phyloP scores from a whole-genome alignment of 108 stramenopile species.

The Cyclostephanos tholiformis region DNA sequence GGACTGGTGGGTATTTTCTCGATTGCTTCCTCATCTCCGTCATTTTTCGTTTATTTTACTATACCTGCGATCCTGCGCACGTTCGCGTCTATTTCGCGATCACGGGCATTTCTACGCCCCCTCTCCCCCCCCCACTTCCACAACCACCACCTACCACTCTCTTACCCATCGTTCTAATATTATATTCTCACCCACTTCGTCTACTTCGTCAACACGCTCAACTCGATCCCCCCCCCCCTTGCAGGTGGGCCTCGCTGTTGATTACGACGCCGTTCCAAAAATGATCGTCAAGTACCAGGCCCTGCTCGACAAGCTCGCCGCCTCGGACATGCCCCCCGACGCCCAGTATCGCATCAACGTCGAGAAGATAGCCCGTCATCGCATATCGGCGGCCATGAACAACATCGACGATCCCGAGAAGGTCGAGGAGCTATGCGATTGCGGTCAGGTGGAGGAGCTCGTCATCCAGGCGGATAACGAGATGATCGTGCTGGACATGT shows the following conservation, averaged over 20 bases:
- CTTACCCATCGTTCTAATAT: background rate
- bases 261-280: conserved; percentile 85
- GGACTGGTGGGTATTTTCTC: conserved; percentile 72
- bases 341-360: conserved; percentile 87
- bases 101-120: conserved; percentile 8
- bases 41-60: too few relatives aligned
- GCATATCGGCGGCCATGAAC: conserved; percentile 70
- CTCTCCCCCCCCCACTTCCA: background rate
- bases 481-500: conserved; percentile 89
- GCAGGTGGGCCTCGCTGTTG: conserved; percentile 84
- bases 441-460: conserved; percentile 93
- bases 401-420: conserved; percentile 83
- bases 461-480: conserved; percentile 90
- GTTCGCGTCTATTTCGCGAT: conserved; percentile 9
- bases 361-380: conserved; percentile 76
- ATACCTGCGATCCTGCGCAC: too few relatives aligned
- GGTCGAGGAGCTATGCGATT: conserved; percentile 85
- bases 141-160: too few relatives aligned
- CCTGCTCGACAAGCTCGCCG: conserved; percentile 80
- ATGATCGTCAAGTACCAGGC: conserved; percentile 83
- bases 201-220: background rate
- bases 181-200: background rate
- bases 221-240: background rate
- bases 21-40: conserved; percentile 6
- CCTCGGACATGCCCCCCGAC: conserved; percentile 84